Evolutionary conservation across 163 green algal genomes (phyloP), one percentile per base, ranked within the genome.

Genomic region (Picocystis sp.): DNA sequence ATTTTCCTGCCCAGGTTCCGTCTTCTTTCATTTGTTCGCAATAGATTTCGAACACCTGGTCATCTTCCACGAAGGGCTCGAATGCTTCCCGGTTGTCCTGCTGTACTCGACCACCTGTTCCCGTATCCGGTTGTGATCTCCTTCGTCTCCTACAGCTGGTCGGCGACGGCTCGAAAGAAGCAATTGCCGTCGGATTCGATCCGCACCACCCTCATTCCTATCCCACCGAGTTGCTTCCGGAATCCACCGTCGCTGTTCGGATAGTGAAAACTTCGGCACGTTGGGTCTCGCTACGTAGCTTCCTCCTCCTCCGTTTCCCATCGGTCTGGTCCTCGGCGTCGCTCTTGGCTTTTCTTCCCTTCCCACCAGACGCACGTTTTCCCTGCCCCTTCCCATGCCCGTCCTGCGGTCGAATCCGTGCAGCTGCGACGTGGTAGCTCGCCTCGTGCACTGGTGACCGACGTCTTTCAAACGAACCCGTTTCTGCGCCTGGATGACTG

Each of bases 11-110:
- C 75, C 75, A 83, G 12, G 44, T 61, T 13, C 73, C 74, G 25
- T 81, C 72, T 67, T 80, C 52, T 11, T 46, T 48, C 64, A 84
- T 83, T 47, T 69, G 62, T 11, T 58, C 47, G 2, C 76, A 33
- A 65, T 87, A 82, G 15, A 43, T 49, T 0, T 69, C 62, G 42
- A 84, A 81, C 17, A 17, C 52, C 53, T 70, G 61, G 11, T 81
- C 76, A 43, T 83, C 76, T 53, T 84, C 79, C 23, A 87, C 61
- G 55, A 80, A 87, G 11, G 76, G 72, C 17, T 57, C 58, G 62
- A 81, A 87, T 11, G 77, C 65, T 3, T 70, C 62, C 15, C 43
- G 17, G 10, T 73, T 55, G 0, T 58, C 21, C 24, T 21, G 33
- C 46, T 81, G 50, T 77, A 75, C 11, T 54, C 29, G 1, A 75